phyloP scores from a whole-genome alignment of 2,329 filamentous ascomycete species.

The Plectosphaerella sp. region DNA sequence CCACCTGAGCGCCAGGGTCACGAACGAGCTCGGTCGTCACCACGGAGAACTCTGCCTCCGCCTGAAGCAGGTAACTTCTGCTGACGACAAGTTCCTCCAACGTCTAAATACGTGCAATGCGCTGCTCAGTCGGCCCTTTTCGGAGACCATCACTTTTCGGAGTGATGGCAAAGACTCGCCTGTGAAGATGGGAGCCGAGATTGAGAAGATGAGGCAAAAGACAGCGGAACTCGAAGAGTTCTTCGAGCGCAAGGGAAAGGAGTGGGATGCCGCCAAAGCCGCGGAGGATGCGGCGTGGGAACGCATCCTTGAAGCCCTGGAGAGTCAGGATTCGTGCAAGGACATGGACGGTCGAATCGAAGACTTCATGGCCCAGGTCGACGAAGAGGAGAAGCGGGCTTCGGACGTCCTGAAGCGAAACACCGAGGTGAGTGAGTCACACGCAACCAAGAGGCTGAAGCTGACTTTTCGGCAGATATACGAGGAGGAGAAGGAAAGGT shows the following conservation, averaged over 20 bases:
- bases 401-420: no score
- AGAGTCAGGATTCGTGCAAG: background rate
- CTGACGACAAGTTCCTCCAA: background rate
- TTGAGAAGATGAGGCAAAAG: background rate
- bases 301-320: background rate
- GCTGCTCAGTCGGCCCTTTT: background rate
- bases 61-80: background rate
- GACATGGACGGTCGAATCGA: no score
- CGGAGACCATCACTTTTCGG: background rate
- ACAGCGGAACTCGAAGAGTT: background rate
- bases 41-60: background rate
- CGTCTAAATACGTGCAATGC: background rate
- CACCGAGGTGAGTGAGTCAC: no score
- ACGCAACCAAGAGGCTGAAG: no score
- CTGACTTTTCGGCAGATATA: no score
- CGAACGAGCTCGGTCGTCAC: background rate
- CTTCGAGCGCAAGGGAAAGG: background rate
- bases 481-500: background rate
- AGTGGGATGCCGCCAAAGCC: background rate
- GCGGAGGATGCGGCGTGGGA: background rate
- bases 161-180: background rate
- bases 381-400: no score
- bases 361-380: no score
- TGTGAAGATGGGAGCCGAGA: background rate
- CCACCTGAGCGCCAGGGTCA: background rate